Evolutionary conservation across 495 filamentous ascomycete genomes (phyloP).

Genomic region (Chaetomium fimeti): DNA sequence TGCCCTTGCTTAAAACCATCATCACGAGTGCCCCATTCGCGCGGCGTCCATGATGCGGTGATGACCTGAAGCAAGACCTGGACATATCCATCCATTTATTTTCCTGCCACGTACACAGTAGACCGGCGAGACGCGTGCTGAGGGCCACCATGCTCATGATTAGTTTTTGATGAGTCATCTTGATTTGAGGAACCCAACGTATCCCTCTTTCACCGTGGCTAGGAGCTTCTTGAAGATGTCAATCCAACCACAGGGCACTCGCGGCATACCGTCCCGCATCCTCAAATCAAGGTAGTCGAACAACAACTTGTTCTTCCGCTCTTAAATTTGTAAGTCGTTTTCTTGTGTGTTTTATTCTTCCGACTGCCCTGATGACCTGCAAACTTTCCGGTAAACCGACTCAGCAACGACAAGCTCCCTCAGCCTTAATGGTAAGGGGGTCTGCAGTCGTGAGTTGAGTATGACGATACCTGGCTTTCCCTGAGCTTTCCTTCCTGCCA

Average conservation of each 20-base stretch:
- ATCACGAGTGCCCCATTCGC: conserved; percentile 85
- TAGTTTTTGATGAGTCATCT: neutral
- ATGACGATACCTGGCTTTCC: conserved; percentile 33
- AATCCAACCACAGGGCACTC: too few species aligned
- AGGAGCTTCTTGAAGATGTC: too few species aligned
- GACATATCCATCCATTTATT: conserved; percentile 39
- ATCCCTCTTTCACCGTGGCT: too few species aligned
- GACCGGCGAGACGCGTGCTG: conserved; percentile 5
- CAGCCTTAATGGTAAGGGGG: neutral
- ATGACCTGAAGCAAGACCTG: conserved; percentile 79
- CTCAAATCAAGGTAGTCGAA: too few species aligned
- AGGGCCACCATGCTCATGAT: neutral
- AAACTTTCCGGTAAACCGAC: conserved; percentile 41
- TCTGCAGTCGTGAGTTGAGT: conserved; percentile 33
- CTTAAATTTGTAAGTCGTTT: conserved; percentile 9
- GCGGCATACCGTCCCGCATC: too few species aligned
- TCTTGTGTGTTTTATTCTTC: neutral
- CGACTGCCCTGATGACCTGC: conserved; percentile 33
- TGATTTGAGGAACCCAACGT: too few species aligned
- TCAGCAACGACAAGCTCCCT: conserved; percentile 32
- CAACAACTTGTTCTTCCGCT: neutral
- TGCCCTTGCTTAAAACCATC: conserved; percentile 96
- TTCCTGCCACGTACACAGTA: conserved; percentile 22
- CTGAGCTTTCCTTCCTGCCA: conserved; percentile 25
- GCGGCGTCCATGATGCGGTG: conserved; percentile 89